Evolutionary conservation across 306 rosid species (phyloP), one percentile per base, ranked within the genome.

Genomic region (Glycine tomentella): DNA sequence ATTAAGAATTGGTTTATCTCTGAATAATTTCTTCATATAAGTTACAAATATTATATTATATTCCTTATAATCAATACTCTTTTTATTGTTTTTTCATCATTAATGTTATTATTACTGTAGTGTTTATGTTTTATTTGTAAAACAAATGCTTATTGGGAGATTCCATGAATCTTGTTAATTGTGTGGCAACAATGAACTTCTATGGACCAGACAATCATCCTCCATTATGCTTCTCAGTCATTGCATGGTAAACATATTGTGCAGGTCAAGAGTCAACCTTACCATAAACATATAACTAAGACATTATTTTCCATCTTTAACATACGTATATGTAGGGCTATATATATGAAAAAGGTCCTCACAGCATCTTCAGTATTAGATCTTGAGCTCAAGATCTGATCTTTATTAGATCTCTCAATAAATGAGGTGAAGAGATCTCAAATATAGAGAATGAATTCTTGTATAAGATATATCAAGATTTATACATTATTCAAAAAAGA

Each of bases 191-290:
- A 34, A 34, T 34, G 17, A 34, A 33, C 44, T n/a, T 62, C 34
- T 17, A 59, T 62, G 46, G 67, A 51, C 51, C 65, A 20, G 9
- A 20, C 8, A 3, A 14, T 49, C 58, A 72, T 52, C 46, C 51
- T 10, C 38, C 44, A 42, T 20, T 57, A 20, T 74, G 45, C 12
- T 74, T 53, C 15, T 53, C 65, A n/a, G 9, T 44, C 9, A 8
- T 9, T 13, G 20, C 49, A 45, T 65, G 84, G 8, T 42, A 13
- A 12, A 10, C 52, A n/a, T n/a, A 7, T 66, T 14, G 52, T 66
- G 52, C 51, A 67, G 8, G 74, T 68, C 56, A 12, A 13, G 49
- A 9, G 44, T 74, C 55, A 75, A 55, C 63, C 75, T 16, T 52
- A 44, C 56, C n/a, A 14, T 5, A 52, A 40, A 40, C 13, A 38